A percentile compares a stretch with the other conserved stretches of the same genome.
Conservation (phyloP, 352 stramenopile species). For the Sclerospora graminicola region DNA sequence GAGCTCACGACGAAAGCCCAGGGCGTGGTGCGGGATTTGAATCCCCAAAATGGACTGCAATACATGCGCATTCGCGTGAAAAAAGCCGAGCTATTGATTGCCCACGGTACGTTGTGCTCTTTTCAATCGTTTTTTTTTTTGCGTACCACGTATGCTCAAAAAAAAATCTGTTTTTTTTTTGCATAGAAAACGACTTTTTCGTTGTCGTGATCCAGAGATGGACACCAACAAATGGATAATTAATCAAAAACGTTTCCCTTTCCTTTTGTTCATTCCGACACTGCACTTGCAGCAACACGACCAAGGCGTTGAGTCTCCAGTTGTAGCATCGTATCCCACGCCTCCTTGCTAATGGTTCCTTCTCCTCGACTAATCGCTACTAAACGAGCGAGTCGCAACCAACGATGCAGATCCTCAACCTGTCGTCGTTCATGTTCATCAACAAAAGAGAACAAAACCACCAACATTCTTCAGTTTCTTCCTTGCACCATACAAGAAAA, state of each 20-base stretch:
- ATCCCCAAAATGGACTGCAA: conserved; percentile 91
- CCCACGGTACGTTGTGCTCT: no score
- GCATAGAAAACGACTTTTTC: not conserved
- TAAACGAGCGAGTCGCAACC: conserved; percentile 61
- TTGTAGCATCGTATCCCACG: conserved; percentile 51
- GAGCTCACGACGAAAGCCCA: conserved; percentile 85
- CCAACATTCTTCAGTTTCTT: not conserved
- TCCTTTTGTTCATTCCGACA: no score
- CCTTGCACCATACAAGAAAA: not conserved
- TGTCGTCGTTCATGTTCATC: no score
- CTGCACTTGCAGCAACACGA: no score
- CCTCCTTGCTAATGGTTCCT: conserved; percentile 28
- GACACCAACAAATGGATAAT: no score
- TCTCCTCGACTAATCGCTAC: conserved; percentile 54
- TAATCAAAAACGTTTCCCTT: no score
- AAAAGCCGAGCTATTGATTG: conserved; percentile 76
- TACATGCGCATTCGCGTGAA: conserved; percentile 90
- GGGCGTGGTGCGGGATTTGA: conserved; percentile 89
- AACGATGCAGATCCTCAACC: conserved; percentile 70
- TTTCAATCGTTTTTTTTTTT: no score
- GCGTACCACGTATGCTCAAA: no score
- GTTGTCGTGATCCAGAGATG: no score
- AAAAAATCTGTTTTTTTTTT: no score
- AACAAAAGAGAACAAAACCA: no score
- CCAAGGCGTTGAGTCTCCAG: conserved; percentile 37